These are phyloP conservation scores for Hypoxylon rubiginosum DNA, from an alignment of 2,329 filamentous ascomycete genomes.

Conservation along the genomic window DNA sequence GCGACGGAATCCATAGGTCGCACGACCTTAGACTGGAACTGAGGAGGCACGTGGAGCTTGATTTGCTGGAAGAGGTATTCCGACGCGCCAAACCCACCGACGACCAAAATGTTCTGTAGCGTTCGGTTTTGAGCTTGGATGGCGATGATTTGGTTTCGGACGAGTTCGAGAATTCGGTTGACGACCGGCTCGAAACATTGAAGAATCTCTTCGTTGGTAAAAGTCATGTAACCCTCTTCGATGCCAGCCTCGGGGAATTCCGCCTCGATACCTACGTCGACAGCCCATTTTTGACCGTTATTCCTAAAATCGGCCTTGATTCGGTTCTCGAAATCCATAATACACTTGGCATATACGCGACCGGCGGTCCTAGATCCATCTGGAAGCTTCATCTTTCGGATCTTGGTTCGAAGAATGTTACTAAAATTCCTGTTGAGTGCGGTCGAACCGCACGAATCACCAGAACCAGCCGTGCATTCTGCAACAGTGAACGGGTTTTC, in stretches of 20 bases:
- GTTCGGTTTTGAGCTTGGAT: slow-evolving; percentile 97
- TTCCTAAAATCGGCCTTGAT: slow-evolving; percentile 99
- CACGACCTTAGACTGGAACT: slow-evolving; percentile 98
- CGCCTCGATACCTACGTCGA: slow-evolving; percentile 97
- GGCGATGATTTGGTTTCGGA: slow-evolving; percentile 98
- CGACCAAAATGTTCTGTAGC: slow-evolving; percentile 95
- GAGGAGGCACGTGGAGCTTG: slow-evolving; percentile 96
- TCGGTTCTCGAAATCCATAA: slow-evolving; percentile 99
- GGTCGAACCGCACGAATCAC: slow-evolving; percentile 98
- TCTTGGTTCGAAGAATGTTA: slow-evolving; percentile 97
- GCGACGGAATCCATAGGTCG: slow-evolving; percentile 99
- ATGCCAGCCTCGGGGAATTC: slow-evolving; percentile 98
- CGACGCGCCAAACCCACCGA: slow-evolving; percentile 97
- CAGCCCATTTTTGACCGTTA: slow-evolving; percentile 99
- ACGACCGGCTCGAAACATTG: slow-evolving; percentile 99
- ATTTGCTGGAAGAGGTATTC: slow-evolving; percentile 99
- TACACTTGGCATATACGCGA: slow-evolving; percentile 98
- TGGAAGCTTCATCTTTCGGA: slow-evolving; percentile 98
- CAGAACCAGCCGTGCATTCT: slow-evolving; percentile 96
- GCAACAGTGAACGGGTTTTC: slow-evolving; percentile 97
- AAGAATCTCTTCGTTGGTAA: slow-evolving; percentile 98
- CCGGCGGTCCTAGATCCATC: slow-evolving; percentile 98
- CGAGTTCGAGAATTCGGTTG: slow-evolving; percentile 94
- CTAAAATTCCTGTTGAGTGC: slow-evolving; percentile 98
- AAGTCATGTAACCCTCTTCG: slow-evolving; percentile 99